Evolutionary conservation across 768 basidiomycete species (phyloP).

Genomic region (Cubamyces lactineus): DNA sequence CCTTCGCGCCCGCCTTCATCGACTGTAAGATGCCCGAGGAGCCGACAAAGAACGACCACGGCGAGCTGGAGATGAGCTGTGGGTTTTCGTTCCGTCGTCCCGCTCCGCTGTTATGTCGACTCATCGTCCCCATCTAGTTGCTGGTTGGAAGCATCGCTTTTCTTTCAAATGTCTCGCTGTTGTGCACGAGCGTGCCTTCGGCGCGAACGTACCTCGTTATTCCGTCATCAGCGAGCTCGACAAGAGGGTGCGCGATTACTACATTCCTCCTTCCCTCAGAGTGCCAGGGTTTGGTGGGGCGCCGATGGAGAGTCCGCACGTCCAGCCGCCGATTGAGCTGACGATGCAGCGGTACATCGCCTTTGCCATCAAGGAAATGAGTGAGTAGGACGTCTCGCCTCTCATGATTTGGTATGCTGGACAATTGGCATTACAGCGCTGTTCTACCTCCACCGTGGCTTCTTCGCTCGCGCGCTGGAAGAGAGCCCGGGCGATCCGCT

Average conservation of each 20-base stretch:
- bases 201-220: constrained; percentile 63
- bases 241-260: constrained; percentile 64
- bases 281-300: constrained; percentile 61
- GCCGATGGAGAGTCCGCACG: constrained; percentile 24
- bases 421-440: constrained; percentile 45
- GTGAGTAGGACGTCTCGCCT: constrained; percentile 40
- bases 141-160: constrained; percentile 73
- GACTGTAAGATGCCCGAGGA: constrained; percentile 52
- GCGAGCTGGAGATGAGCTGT: constrained; percentile 68
- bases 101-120: neutral
- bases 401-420: neutral
- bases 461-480: constrained; percentile 71
- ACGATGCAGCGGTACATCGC: constrained; percentile 70
- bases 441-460: constrained; percentile 77
- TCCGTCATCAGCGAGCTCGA: constrained; percentile 65
- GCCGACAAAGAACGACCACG: constrained; percentile 46
- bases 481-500: constrained; percentile 66
- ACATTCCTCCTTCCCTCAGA: constrained; percentile 65
- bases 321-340: constrained; percentile 45
- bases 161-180: constrained; percentile 61
- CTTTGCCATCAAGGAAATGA: constrained; percentile 70
- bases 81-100: constrained; percentile 31
- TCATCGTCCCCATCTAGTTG: constrained; percentile 42
- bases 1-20: constrained; percentile 58
- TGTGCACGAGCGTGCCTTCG: constrained; percentile 71